These are phyloP conservation scores for Podaxis mareebaensis DNA, from an alignment of 768 basidiomycete species.

Conservation along the genomic window DNA sequence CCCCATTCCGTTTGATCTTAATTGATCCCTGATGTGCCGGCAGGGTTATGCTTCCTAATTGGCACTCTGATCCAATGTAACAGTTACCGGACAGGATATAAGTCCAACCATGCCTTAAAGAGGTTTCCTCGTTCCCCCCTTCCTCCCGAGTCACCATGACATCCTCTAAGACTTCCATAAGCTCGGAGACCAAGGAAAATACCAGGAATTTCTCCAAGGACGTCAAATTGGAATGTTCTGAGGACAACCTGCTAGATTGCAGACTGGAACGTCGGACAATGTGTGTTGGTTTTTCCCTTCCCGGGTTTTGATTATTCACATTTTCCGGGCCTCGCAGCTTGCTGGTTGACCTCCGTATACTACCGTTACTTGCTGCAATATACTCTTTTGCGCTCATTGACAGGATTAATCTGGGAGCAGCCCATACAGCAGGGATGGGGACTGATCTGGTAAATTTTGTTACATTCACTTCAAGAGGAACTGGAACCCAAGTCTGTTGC, in stretches of 20 bases:
- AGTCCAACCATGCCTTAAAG: neutral
- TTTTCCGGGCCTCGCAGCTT: slow-evolving; percentile 23
- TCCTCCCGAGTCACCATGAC: neutral
- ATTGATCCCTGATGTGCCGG: neutral
- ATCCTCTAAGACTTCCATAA: neutral
- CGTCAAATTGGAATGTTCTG: neutral
- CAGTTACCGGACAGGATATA: slow-evolving; percentile 1
- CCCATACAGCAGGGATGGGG: slow-evolving; percentile 38
- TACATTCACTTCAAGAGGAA: neutral
- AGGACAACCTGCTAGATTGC: neutral
- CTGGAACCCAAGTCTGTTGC: too few species aligned
- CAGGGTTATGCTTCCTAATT: neutral
- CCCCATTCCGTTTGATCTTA: slow-evolving; percentile 1
- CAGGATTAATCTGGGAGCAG: slow-evolving; percentile 34
- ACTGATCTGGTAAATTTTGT: slow-evolving; percentile 30
- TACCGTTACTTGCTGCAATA: slow-evolving; percentile 36
- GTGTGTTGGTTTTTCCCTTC: slow-evolving; percentile 21
- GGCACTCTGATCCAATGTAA: neutral
- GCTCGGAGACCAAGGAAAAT: neutral
- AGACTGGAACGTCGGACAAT: slow-evolving; percentile 38
- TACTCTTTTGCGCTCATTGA: slow-evolving; percentile 37
- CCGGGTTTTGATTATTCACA: neutral
- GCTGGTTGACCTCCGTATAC: slow-evolving; percentile 33
- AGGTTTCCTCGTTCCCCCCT: neutral
- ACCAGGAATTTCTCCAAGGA: slow-evolving; percentile 7